A percentile compares a stretch with the other conserved stretches of the same genome.
These are phyloP conservation scores for Botrytis pseudocinerea DNA, from an alignment of 2,329 filamentous ascomycete species.

Conservation along the genomic window DNA sequence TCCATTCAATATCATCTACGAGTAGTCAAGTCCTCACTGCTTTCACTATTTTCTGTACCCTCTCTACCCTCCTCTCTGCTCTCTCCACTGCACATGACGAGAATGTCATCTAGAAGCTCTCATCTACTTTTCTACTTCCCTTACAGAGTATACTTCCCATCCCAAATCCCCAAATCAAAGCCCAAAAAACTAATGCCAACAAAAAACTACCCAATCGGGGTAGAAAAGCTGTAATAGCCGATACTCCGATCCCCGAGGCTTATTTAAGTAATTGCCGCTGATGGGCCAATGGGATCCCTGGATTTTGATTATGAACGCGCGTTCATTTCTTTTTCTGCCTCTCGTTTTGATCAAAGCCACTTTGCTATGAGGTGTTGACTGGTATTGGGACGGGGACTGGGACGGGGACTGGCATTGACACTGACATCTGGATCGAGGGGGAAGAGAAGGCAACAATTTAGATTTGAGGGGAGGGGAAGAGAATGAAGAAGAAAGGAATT, in stretches of 20 bases:
- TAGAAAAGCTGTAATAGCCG: not conserved
- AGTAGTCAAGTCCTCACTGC: too few relatives aligned
- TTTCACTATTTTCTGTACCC: too few relatives aligned
- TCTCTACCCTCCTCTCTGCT: too few relatives aligned
- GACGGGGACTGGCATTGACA: not conserved
- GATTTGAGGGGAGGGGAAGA: too few relatives aligned
- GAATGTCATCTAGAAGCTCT: too few relatives aligned
- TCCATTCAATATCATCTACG: too few relatives aligned
- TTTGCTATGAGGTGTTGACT: too few relatives aligned
- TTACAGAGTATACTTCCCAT: too few relatives aligned
- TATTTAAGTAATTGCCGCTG: not conserved
- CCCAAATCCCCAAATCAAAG: too few relatives aligned
- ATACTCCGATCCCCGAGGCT: not conserved
- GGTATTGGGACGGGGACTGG: not conserved
- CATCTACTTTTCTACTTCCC: too few relatives aligned
- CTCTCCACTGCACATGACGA: too few relatives aligned
- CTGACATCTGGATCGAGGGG: not conserved
- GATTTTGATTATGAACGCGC: not conserved
- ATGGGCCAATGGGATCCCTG: not conserved
- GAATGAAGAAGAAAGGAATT: not conserved
- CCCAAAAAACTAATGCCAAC: not conserved
- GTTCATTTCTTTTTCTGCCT: not conserved
- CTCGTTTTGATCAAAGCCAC: constrained; percentile 14
- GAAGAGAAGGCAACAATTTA: not conserved
- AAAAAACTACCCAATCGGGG: not conserved